Base-by-base conservation (phyloP, 2,329 filamentous ascomycete species). In the Lanzia echinophila region DNA sequence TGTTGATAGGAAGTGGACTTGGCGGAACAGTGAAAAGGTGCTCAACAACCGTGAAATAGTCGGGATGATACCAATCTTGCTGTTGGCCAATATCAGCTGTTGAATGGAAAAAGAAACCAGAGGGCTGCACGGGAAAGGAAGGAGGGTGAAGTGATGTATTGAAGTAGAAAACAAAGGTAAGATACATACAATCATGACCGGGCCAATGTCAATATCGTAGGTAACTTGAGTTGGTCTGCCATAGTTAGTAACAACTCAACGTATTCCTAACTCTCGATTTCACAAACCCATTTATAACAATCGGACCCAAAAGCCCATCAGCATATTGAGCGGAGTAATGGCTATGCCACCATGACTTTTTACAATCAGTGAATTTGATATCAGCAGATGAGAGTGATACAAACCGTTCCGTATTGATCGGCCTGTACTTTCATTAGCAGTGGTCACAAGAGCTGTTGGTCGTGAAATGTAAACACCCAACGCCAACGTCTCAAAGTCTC, bases 231-330 rank as follows among this genome's bases (percentile, higher is more conserved):
- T 28, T 4, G 24, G 24, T 28, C 24, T 28, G 8, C 24, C 8
- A 28, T 28, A 4, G 8, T 28, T 28, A 28, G 24, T 8, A 42
- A 17, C n/a, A n/a, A n/a, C n/a, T n/a, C n/a, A n/a, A n/a, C n/a
- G n/a, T n/a, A 28, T 28, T 28, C 24, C 24, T 84, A 85, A 61
- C 79, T 28, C 4, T 75, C 71, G 1, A 76, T 76, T 0, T 76
- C 73, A 0, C 82, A 82, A 0, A 28, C 24, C 82, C 82, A 51
- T 83, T 73, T 59, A 86, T 81, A 19, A 84, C 68, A 31, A 87
- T 79, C 1, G 74, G 75, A 0, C 83, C 84, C 39, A 79, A 71
- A 0, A 84, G 67, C 0, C 83, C 84, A 50, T 83, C 74, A 62
- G 58, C 73, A 55, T 75, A 74, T 58, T 75, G 73, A 12, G 68